Conservation (phyloP, 2,329 filamentous ascomycete genomes). For the Neoascochyta sp. region DNA sequence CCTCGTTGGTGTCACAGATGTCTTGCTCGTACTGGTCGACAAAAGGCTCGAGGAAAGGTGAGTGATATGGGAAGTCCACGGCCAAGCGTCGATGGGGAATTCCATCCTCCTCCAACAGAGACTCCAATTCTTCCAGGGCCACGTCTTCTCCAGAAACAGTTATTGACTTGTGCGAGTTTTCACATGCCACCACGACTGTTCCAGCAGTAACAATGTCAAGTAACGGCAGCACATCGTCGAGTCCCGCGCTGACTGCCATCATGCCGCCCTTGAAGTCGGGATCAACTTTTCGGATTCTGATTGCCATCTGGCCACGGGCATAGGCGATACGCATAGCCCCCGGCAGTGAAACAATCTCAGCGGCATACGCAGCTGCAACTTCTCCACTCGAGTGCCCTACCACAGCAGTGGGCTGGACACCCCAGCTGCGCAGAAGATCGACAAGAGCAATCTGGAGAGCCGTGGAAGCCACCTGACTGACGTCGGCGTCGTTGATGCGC, state of each 20-base stretch:
- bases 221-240: neutral
- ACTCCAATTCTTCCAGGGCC: neutral
- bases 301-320: constrained; percentile 3
- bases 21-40: constrained; percentile 2
- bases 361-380: constrained; percentile 3
- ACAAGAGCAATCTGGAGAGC: neutral
- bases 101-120: constrained; percentile 22
- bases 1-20: neutral
- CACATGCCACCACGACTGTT: neutral
- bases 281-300: constrained; percentile 1
- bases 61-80: constrained; percentile 44
- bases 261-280: constrained; percentile 5
- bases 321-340: constrained; percentile 13
- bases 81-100: constrained; percentile 40
- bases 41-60: constrained; percentile 3
- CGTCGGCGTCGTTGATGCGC: neutral
- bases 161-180: neutral
- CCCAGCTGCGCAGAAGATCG: neutral
- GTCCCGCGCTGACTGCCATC: constrained; percentile 1
- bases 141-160: neutral
- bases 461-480: neutral
- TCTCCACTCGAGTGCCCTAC: constrained; percentile 6
- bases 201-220: neutral
- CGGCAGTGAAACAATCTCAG: constrained; percentile 1
- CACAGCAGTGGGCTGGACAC: constrained; percentile 1